These are phyloP conservation scores for Starmera caribaea DNA, from an alignment of 805 yeast genomes.

Conservation along the genomic window DNA sequence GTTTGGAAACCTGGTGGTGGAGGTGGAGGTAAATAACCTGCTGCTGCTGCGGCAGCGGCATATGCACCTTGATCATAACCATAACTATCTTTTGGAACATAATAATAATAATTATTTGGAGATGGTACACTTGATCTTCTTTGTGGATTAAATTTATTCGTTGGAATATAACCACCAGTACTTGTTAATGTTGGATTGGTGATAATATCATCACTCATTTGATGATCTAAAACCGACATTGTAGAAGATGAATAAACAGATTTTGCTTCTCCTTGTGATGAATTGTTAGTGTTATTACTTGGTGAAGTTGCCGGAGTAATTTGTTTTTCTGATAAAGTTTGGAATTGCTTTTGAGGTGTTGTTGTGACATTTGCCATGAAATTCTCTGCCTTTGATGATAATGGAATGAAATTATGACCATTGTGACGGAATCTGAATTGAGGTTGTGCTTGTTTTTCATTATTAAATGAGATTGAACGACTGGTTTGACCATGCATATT, in stretches of 20 bases:
- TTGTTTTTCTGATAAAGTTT: conserved; percentile 7
- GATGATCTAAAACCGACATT: conserved; percentile 13
- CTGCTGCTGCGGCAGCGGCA: conserved; percentile 7
- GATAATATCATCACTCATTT: conserved; percentile 6
- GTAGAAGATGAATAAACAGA: conserved; percentile 16
- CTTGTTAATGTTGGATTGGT: conserved; percentile 10
- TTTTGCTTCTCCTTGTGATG: conserved; percentile 17
- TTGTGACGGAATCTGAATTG: conserved; percentile 1
- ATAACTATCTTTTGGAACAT: conserved; percentile 20
- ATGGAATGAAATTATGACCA: conserved; percentile 1
- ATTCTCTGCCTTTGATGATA: background rate
- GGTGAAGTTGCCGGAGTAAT: conserved; percentile 18
- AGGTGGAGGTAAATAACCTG: conserved; percentile 1
- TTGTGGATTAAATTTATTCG: conserved; percentile 5
- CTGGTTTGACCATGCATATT: background rate
- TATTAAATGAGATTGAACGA: conserved; percentile 16
- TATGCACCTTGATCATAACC: conserved; percentile 18
- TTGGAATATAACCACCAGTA: conserved; percentile 2
- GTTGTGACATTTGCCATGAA: background rate
- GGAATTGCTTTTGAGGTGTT: background rate
- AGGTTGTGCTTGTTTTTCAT: conserved; percentile 4
- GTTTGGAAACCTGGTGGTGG: background rate
- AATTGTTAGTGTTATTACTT: conserved; percentile 12
- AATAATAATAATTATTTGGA: conserved; percentile 19
- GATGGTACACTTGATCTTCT: conserved; percentile 15